These are phyloP conservation scores for Nothophoma quercina DNA, from an alignment of 2,329 filamentous ascomycete genomes.

Conservation along the genomic window DNA sequence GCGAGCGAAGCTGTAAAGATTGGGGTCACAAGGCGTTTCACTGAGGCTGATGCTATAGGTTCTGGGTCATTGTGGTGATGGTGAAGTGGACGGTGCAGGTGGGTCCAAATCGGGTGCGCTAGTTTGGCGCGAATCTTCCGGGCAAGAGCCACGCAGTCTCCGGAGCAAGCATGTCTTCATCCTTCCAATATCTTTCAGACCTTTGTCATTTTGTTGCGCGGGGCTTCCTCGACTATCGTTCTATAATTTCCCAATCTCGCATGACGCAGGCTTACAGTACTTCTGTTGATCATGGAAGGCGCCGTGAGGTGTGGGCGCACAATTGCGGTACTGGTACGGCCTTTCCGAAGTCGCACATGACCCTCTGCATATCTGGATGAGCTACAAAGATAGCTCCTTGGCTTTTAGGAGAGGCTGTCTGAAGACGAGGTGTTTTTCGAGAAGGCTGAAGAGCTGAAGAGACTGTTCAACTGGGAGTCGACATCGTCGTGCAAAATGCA, in stretches of 20 bases:
- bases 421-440: not conserved
- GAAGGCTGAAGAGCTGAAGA: not conserved
- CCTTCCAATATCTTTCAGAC: not conserved
- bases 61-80: not conserved
- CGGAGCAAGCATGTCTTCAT: not conserved
- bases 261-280: not conserved
- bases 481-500: not conserved
- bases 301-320: not conserved
- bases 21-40: not conserved
- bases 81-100: not conserved
- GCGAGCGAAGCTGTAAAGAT: not conserved
- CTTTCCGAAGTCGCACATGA: not conserved
- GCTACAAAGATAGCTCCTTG: slow-evolving; percentile 1
- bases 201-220: not conserved
- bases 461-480: not conserved
- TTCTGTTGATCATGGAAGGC: not conserved
- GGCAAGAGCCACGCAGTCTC: not conserved
- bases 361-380: not conserved
- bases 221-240: not conserved
- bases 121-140: not conserved
- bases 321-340: not conserved
- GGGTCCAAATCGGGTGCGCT: slow-evolving; percentile 2
- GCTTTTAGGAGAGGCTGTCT: slow-evolving; percentile 1
- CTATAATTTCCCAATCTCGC: not conserved
- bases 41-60: not conserved